Conservation (phyloP, 306 rosid genomes). For the Vachellia collinsii region DNA sequence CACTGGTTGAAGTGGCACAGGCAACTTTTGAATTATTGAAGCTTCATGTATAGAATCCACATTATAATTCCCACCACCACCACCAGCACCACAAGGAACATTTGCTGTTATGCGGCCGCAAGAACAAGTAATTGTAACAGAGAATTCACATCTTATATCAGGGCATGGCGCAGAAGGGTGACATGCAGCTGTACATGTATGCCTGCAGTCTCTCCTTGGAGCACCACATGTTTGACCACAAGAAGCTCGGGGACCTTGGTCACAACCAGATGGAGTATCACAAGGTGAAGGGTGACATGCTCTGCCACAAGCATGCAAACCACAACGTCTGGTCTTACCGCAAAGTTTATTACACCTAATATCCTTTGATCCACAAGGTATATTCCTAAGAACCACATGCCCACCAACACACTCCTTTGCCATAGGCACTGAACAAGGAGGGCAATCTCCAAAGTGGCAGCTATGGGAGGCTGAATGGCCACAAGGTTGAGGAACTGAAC, state of each 20-base stretch:
- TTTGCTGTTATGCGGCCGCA: constrained; percentile 75
- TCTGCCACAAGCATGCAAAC: constrained; percentile 88
- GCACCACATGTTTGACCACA: constrained; percentile 96
- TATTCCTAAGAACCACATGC: constrained; percentile 88
- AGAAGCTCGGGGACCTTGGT: constrained; percentile 55
- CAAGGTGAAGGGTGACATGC: constrained; percentile 81
- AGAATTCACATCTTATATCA: constrained; percentile 65
- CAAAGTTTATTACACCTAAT: constrained; percentile 89
- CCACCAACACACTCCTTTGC: constrained; percentile 96
- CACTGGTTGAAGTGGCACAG: constrained; percentile 69
- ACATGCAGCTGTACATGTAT: constrained; percentile 78
- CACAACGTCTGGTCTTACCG: constrained; percentile 92
- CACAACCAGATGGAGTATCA: constrained; percentile 49
- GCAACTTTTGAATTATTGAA: constrained; percentile 74
- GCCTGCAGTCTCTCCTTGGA: constrained; percentile 89
- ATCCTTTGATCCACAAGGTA: constrained; percentile 94
- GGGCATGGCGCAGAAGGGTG: constrained; percentile 85
- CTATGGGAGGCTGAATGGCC: constrained; percentile 88
- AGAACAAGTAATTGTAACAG: constrained; percentile 75
- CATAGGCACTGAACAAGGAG: constrained; percentile 89
- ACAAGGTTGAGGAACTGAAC: constrained; percentile 85
- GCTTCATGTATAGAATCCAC: constrained; percentile 68
- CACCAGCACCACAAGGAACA: constrained; percentile 90
- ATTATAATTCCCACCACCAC: constrained; percentile 55
- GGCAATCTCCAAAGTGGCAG: constrained; percentile 97